Conservation (phyloP, 2,329 filamentous ascomycete genomes). For the Sordariomycetes sp. region DNA sequence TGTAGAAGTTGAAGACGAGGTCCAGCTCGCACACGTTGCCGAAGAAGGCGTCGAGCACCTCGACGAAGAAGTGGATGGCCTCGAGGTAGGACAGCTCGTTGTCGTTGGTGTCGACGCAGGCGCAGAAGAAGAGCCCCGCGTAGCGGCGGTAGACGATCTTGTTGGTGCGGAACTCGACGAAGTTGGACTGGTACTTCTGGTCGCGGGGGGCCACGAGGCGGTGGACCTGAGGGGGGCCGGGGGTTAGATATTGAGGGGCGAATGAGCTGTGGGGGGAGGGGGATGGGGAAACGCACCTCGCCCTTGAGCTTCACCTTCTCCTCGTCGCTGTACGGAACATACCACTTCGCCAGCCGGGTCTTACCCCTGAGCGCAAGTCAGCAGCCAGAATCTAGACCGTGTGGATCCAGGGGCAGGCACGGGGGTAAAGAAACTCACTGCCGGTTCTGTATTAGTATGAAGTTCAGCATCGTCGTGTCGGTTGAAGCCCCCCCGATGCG, state of each 20-base stretch:
- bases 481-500: background rate
- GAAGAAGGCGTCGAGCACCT: slow-evolving; percentile 97
- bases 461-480: slow-evolving; percentile 51
- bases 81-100: slow-evolving; percentile 96
- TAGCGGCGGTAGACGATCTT: slow-evolving; percentile 98
- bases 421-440: slow-evolving; percentile 41
- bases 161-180: slow-evolving; percentile 90
- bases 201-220: slow-evolving; percentile 94
- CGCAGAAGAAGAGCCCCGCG: slow-evolving; percentile 97
- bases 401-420: background rate
- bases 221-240: slow-evolving; percentile 60
- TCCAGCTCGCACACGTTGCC: slow-evolving; percentile 98
- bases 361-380: slow-evolving; percentile 60
- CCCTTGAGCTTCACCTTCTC: slow-evolving; percentile 99
- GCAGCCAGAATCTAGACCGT: background rate
- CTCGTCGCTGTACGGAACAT: slow-evolving; percentile 95
- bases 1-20: slow-evolving; percentile 72
- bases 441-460: slow-evolving; percentile 76
- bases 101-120: slow-evolving; percentile 96
- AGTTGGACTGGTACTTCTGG: slow-evolving; percentile 99
- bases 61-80: slow-evolving; percentile 98
- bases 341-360: slow-evolving; percentile 97
- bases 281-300: slow-evolving; percentile 50
- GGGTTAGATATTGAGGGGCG: slow-evolving; percentile 3
- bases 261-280: background rate